Conservation (phyloP, 768 basidiomycete species). For the Suillus bovinus region DNA sequence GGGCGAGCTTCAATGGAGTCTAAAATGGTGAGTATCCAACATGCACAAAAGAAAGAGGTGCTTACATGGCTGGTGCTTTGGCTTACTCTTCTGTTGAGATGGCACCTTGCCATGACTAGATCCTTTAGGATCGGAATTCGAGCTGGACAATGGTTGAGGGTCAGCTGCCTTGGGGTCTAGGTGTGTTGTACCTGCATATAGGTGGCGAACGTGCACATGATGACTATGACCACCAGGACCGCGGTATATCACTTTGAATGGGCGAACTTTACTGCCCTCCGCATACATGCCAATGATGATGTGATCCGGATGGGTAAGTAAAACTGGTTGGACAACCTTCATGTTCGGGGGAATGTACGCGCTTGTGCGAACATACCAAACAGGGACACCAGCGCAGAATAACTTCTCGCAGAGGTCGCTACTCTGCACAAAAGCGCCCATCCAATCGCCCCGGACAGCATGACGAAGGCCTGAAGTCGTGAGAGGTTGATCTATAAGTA, state of each 20-base stretch:
- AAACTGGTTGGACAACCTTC: background rate
- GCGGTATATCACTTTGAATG: background rate
- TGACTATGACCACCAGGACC: background rate
- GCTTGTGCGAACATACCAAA: background rate
- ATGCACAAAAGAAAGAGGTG: background rate
- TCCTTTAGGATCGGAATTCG: background rate
- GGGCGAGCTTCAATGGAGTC: background rate
- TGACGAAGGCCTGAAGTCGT: background rate
- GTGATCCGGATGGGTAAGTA: background rate
- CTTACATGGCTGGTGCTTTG: background rate
- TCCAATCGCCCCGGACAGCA: background rate
- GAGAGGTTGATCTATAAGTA: background rate
- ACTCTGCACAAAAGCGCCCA: slow-evolving; percentile 6
- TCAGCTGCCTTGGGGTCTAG: background rate
- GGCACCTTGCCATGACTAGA: background rate
- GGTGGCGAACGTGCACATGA: background rate
- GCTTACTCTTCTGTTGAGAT: background rate
- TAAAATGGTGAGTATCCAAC: background rate
- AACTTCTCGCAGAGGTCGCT: background rate
- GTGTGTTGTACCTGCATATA: background rate
- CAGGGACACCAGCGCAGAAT: background rate
- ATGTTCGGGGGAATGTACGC: background rate
- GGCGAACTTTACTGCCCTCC: background rate
- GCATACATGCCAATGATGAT: background rate
- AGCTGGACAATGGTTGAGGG: slow-evolving; percentile 3